These are phyloP conservation scores for Pisolithus orientalis DNA, from an alignment of 768 basidiomycete genomes.

Conservation along the genomic window DNA sequence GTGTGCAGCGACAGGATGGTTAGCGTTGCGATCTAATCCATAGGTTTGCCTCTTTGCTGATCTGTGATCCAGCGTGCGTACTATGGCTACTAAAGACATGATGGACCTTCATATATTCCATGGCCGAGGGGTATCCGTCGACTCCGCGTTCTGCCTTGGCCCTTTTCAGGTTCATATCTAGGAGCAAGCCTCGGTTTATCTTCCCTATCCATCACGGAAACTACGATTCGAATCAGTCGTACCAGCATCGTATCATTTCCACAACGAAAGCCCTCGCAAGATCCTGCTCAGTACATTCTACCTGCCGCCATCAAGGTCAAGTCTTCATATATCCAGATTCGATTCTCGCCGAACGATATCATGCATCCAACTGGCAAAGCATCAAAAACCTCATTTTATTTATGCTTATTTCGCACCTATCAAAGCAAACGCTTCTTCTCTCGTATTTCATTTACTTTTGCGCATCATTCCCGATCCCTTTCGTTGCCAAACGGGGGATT, in stretches of 20 bases:
- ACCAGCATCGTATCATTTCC: constrained; percentile 16
- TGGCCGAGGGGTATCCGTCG: constrained; percentile 16
- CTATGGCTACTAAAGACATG: constrained; percentile 45
- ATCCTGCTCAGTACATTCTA: constrained; percentile 15
- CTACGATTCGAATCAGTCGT: constrained; percentile 13
- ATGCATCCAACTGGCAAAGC: constrained; percentile 25
- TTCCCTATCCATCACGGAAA: constrained; percentile 27
- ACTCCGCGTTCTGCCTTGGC: constrained; percentile 8
- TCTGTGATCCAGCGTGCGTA: constrained; percentile 46
- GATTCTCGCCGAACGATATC: constrained; percentile 22
- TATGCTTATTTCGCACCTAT: constrained; percentile 30
- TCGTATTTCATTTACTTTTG: constrained; percentile 20
- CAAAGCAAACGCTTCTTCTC: constrained; percentile 23
- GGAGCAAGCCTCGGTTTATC: constrained; percentile 17
- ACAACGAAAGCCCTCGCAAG: constrained; percentile 20
- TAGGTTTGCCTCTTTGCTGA: constrained; percentile 9
- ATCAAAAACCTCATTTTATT: constrained; percentile 24
- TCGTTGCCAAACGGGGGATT: constrained; percentile 11
- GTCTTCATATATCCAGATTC: constrained; percentile 17
- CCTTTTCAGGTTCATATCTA: constrained; percentile 20
- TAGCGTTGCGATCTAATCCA: constrained; percentile 3
- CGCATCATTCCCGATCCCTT: constrained; percentile 15
- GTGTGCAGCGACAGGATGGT: constrained; percentile 52
- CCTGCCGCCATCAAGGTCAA: constrained; percentile 13
- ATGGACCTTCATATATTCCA: constrained; percentile 19